Percentiles rank a stretch among this genome's conserved stretches.
These are phyloP conservation scores for Boletus tomentosulus DNA, from an alignment of 768 basidiomycete species.

Conservation along the genomic window DNA sequence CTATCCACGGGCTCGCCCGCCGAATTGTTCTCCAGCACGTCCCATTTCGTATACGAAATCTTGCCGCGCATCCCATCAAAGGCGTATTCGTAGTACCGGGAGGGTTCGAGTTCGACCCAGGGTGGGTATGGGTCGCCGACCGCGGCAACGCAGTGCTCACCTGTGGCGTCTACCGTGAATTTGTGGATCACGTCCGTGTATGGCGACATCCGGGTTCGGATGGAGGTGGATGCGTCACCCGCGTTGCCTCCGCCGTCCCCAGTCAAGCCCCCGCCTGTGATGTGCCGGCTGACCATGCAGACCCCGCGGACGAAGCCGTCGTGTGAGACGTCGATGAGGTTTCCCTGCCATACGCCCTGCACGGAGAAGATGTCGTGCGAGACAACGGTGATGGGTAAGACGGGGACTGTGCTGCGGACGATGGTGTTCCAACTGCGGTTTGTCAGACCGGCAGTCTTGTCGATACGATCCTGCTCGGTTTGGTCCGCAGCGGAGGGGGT, in stretches of 20 bases:
- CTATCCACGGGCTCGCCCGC: neutral
- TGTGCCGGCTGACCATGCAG: neutral
- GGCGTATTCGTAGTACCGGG: slow-evolving; percentile 1
- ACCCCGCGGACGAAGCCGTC: slow-evolving; percentile 15
- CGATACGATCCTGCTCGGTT: neutral
- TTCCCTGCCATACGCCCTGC: slow-evolving; percentile 8
- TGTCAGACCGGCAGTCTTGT: neutral
- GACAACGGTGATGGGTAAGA: slow-evolving; percentile 7
- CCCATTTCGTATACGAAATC: slow-evolving; percentile 12
- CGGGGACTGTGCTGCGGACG: neutral
- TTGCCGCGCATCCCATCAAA: slow-evolving; percentile 13
- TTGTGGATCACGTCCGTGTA: slow-evolving; percentile 3
- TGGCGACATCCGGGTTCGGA: neutral
- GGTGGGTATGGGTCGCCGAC: slow-evolving; percentile 13
- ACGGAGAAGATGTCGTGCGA: slow-evolving; percentile 13
- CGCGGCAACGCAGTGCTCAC: slow-evolving; percentile 3
- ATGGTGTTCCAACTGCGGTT: neutral
- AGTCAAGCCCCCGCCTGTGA: neutral
- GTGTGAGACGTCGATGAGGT: slow-evolving; percentile 13
- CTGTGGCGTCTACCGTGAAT: slow-evolving; percentile 18
- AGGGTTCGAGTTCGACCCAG: slow-evolving; percentile 1
- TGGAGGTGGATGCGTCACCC: neutral
- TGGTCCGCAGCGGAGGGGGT: neutral
- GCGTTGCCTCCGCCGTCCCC: neutral
- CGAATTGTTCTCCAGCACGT: neutral